These are phyloP conservation scores for Haplosporangium gracile DNA, from an alignment of 192 early-diverging fungal species.

Conservation along the genomic window DNA sequence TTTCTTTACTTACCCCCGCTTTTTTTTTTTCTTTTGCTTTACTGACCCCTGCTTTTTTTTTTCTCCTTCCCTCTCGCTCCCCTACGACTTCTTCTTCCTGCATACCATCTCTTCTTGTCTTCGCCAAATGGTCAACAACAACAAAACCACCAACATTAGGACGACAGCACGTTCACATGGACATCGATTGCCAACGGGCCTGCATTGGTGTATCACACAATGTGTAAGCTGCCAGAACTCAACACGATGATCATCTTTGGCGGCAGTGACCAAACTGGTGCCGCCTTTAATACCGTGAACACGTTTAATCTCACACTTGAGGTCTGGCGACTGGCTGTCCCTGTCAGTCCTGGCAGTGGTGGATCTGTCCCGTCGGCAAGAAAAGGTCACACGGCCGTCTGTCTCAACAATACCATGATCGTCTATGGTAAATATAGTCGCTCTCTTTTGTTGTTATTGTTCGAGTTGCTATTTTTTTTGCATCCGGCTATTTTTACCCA, in stretches of 20 bases:
- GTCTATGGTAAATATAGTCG: conserved; percentile 68
- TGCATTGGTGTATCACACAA: conserved; percentile 63
- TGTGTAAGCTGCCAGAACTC: conserved; percentile 68
- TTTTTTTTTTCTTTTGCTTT: neutral
- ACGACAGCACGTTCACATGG: conserved; percentile 68
- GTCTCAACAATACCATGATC: conserved; percentile 74
- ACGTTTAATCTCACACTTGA: conserved; percentile 62
- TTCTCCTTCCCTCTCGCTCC: no score
- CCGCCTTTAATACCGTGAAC: conserved; percentile 65
- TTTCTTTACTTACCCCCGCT: neutral
- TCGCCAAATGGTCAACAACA: neutral
- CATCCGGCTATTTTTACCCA: neutral
- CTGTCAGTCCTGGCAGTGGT: conserved; percentile 43
- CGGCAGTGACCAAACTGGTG: conserved; percentile 66
- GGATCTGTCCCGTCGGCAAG: conserved; percentile 66
- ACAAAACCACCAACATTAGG: conserved; percentile 14
- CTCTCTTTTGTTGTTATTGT: neutral
- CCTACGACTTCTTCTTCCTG: neutral
- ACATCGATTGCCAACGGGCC: conserved; percentile 70
- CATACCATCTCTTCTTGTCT: neutral
- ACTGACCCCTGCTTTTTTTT: neutral
- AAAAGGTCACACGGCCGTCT: conserved; percentile 75
- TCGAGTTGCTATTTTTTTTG: neutral
- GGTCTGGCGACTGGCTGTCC: conserved; percentile 66
- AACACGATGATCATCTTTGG: conserved; percentile 75